Percentiles rank a stretch among this genome's conserved stretches.
Conservation (phyloP, 176 grass and related monocot genomes). For the Oryza punctata region DNA sequence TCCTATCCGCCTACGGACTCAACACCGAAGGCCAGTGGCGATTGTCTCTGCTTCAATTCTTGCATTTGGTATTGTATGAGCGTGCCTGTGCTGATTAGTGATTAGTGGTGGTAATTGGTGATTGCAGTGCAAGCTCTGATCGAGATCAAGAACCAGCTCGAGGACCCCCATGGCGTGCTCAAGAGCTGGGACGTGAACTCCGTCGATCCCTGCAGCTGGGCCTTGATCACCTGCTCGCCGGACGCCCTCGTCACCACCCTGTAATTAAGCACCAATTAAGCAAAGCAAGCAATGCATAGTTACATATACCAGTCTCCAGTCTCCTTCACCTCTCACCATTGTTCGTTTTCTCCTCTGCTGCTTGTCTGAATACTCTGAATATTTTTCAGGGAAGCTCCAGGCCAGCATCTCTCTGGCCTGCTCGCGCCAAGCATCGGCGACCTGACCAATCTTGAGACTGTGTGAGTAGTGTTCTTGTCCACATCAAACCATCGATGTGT, state of each 20-base stretch:
- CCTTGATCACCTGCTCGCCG: slow-evolving; percentile 68
- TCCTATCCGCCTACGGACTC: slow-evolving; percentile 83
- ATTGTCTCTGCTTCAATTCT: background rate
- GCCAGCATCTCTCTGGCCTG: slow-evolving; percentile 73
- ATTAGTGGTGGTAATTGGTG: background rate
- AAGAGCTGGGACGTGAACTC: slow-evolving; percentile 86
- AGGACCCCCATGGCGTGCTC: slow-evolving; percentile 72
- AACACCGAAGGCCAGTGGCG: slow-evolving; percentile 61
- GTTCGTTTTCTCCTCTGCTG: background rate
- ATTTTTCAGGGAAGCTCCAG: slow-evolving; percentile 57
- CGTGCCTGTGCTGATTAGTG: background rate
- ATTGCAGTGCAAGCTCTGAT: slow-evolving; percentile 82
- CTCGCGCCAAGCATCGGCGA: slow-evolving; percentile 76
- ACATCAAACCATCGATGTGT: background rate
- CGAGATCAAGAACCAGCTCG: slow-evolving; percentile 69
- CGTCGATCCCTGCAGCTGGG: slow-evolving; percentile 91
- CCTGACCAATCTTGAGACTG: slow-evolving; percentile 72
- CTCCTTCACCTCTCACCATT: too few species aligned
- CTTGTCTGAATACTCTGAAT: slow-evolving; percentile 14
- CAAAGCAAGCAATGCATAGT: background rate
- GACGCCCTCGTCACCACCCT: slow-evolving; percentile 59
- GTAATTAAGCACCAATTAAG: slow-evolving; percentile 21
- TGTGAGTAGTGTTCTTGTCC: slow-evolving; percentile 47
- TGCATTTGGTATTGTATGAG: background rate
- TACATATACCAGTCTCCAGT: too few species aligned